Percentiles rank a stretch among this genome's conserved stretches.
phyloP scores from a whole-genome alignment of 176 grass and related monocot genomes.

The Musa acuminata region DNA sequence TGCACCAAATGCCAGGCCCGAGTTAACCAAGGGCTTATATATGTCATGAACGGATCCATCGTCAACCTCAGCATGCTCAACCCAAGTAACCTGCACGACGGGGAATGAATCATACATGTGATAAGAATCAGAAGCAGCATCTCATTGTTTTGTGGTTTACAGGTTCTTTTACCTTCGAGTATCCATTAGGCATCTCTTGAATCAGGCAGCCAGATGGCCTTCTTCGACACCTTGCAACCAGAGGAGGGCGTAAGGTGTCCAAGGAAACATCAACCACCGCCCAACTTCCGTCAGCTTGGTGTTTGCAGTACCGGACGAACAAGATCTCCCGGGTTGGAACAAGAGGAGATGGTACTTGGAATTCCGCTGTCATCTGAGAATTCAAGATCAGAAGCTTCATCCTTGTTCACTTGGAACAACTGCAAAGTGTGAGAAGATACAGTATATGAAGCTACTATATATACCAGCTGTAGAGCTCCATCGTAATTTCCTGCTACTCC shows the following conservation, averaged over 20 bases:
- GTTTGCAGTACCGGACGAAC: slow-evolving; percentile 19
- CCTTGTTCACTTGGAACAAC: no score
- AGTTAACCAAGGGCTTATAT: slow-evolving; percentile 18
- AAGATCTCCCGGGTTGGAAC: slow-evolving; percentile 17
- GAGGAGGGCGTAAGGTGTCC: slow-evolving; percentile 12
- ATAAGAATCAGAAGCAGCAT: not conserved
- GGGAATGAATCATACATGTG: not conserved
- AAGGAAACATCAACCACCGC: slow-evolving; percentile 23
- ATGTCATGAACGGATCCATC: slow-evolving; percentile 19
- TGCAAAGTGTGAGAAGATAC: not conserved
- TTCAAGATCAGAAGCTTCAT: no score
- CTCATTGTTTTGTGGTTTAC: no score
- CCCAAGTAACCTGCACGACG: slow-evolving; percentile 8
- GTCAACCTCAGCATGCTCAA: slow-evolving; percentile 20
- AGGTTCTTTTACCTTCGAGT: slow-evolving; percentile 6
- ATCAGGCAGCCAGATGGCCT: slow-evolving; percentile 21
- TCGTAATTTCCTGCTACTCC: slow-evolving; percentile 17
- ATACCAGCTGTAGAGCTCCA: slow-evolving; percentile 21
- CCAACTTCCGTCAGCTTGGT: slow-evolving; percentile 12
- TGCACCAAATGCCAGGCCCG: slow-evolving; percentile 13
- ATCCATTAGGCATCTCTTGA: slow-evolving; percentile 21
- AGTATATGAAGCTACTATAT: not conserved
- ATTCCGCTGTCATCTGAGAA: slow-evolving; percentile 12
- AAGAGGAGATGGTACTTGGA: slow-evolving; percentile 18
- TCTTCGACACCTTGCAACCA: slow-evolving; percentile 1